phyloP scores from a whole-genome alignment of 208 protist species.

The Trypanosoma rangeli region DNA sequence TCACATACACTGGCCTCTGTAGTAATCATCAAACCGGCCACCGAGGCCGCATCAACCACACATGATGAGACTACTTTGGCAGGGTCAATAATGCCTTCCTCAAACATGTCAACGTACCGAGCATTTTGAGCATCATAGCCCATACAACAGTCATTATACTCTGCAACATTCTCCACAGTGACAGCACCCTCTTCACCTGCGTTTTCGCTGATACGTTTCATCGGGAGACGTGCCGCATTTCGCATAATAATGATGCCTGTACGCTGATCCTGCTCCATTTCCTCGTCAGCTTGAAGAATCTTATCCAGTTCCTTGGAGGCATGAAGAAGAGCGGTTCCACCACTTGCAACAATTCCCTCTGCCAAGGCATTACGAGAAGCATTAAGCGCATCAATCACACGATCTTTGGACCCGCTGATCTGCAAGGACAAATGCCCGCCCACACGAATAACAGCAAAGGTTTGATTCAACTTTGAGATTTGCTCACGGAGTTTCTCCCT shows the following conservation, averaged over 20 bases:
- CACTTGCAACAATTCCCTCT: conserved; percentile 99
- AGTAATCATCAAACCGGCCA: conserved; percentile 99
- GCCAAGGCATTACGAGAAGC: conserved; percentile 98
- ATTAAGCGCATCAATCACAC: conserved; percentile 99
- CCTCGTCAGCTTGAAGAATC: conserved; percentile 85
- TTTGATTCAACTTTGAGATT: conserved; percentile 76
- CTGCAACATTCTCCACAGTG: conserved; percentile 96
- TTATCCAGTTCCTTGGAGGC: conserved; percentile 91
- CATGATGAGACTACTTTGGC: conserved; percentile 98
- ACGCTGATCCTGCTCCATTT: conserved; percentile 79
- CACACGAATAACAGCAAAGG: conserved; percentile 96
- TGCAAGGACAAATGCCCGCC: conserved; percentile 98
- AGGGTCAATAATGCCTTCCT: conserved; percentile 99
- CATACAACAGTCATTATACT: conserved; percentile 82
- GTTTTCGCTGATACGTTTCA: conserved; percentile 97
- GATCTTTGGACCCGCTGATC: conserved; percentile 99
- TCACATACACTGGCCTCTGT: conserved; percentile 97
- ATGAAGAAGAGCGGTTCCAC: conserved; percentile 97
- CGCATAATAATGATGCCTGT: conserved; percentile 88
- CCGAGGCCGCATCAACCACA: conserved; percentile 96
- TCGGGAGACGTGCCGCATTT: conserved; percentile 87
- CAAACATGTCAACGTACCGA: conserved; percentile 98
- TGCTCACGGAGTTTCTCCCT: conserved; percentile 96
- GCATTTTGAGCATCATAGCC: conserved; percentile 97
- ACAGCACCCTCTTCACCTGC: conserved; percentile 98